phyloP scores from a whole-genome alignment of 768 basidiomycete species.

The Pleurotus platypus region DNA sequence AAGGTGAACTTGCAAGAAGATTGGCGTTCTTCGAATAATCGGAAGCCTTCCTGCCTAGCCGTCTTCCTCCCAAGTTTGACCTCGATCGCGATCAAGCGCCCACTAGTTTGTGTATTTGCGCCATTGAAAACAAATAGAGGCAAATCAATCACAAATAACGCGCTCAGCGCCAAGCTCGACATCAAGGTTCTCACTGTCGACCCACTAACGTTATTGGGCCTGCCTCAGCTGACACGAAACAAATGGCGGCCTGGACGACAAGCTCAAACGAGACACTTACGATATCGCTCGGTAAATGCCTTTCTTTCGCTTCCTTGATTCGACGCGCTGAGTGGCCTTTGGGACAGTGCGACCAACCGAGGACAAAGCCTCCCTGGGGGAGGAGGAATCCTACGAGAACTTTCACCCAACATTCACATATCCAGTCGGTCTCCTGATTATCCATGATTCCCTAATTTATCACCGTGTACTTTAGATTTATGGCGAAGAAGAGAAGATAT shows the following conservation, averaged over 20 bases:
- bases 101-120: neutral
- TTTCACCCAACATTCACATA: slow-evolving; percentile 94
- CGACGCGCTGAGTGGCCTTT: neutral
- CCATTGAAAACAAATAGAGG: neutral
- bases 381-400: slow-evolving; percentile 55
- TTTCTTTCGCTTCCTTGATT: neutral
- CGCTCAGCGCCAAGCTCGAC: slow-evolving; percentile 8
- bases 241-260: slow-evolving; percentile 69
- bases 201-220: neutral
- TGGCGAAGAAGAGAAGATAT: slow-evolving; percentile 95
- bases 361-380: slow-evolving; percentile 55
- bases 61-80: no score
- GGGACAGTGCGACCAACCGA: slow-evolving; percentile 64
- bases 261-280: slow-evolving; percentile 76
- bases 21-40: no score
- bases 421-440: slow-evolving; percentile 56
- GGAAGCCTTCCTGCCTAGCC: no score
- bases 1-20: no score
- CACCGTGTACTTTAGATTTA: slow-evolving; percentile 58
- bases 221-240: neutral
- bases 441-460: neutral
- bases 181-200: slow-evolving; percentile 7
- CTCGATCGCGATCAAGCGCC: no score
- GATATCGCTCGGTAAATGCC: slow-evolving; percentile 65
- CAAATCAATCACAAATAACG: slow-evolving; percentile 6